These are phyloP conservation scores for Solanum dulcamara DNA, from an alignment of 257 asterid species.

Conservation along the genomic window DNA sequence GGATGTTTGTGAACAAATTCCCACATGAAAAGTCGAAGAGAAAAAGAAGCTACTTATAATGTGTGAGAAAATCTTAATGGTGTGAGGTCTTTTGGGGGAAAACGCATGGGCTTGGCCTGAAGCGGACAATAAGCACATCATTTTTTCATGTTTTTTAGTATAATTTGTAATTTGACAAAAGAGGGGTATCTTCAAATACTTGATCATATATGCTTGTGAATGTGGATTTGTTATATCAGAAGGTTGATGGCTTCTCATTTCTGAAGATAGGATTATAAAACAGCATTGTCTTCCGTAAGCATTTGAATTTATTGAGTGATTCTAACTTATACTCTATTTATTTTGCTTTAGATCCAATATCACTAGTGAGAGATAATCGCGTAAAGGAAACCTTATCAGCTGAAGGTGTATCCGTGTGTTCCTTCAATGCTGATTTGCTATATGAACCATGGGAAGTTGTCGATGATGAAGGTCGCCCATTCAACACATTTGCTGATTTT, in stretches of 20 bases:
- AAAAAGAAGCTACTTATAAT: background rate
- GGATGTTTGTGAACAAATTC: background rate
- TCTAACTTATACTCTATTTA: background rate
- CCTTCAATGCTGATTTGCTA: slow-evolving; percentile 78
- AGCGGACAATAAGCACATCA: background rate
- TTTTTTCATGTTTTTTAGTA: background rate
- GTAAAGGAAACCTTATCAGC: slow-evolving; percentile 67
- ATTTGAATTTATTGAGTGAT: background rate
- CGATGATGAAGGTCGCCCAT: slow-evolving; percentile 57
- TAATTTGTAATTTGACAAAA: background rate
- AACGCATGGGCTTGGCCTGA: background rate
- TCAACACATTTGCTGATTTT: slow-evolving; percentile 52
- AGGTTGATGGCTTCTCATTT: background rate
- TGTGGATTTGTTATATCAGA: background rate
- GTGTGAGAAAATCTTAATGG: background rate
- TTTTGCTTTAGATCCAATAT: slow-evolving; percentile 60
- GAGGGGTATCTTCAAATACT: background rate
- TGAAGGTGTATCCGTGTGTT: slow-evolving; percentile 53
- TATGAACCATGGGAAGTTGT: slow-evolving; percentile 90
- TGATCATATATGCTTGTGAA: background rate
- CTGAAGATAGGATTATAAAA: background rate
- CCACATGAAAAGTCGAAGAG: background rate
- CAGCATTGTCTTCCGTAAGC: background rate
- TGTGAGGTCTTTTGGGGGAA: background rate
- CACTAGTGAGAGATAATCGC: slow-evolving; percentile 79